Percentiles rank a stretch among this genome's conserved stretches.
Evolutionary conservation across 2,329 filamentous ascomycete genomes (phyloP).

Genomic region (Calonectria hawksworthii): DNA sequence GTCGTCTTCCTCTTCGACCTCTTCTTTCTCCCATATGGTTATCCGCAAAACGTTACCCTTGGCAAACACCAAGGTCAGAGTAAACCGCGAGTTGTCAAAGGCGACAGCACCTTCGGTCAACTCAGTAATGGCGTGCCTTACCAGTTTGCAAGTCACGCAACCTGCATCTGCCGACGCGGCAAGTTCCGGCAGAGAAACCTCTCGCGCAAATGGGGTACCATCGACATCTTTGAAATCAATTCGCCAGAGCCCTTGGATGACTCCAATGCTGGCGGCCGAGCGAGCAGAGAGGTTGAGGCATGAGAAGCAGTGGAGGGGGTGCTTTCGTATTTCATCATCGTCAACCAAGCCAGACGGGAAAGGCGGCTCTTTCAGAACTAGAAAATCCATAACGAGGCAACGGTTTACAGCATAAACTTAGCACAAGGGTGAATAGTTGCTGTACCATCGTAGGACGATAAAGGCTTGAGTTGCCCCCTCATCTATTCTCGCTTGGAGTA

Average conservation of each 20-base stretch:
- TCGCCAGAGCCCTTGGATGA: slow-evolving; percentile 34
- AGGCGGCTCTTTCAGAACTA: slow-evolving; percentile 3
- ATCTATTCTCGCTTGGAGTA: not conserved
- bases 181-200: slow-evolving; percentile 28
- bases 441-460: not conserved
- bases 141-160: slow-evolving; percentile 33
- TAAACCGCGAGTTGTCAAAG: slow-evolving; percentile 23
- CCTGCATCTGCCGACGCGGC: not conserved
- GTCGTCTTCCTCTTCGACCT: not conserved
- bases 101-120: slow-evolving; percentile 15
- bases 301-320: slow-evolving; percentile 29
- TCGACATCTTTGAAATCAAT: slow-evolving; percentile 27
- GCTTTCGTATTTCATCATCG: slow-evolving; percentile 30
- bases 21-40: slow-evolving; percentile 14
- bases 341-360: slow-evolving; percentile 26
- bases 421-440: not conserved
- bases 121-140: slow-evolving; percentile 25
- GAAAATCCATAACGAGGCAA: not conserved
- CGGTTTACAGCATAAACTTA: not conserved
- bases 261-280: slow-evolving; percentile 23
- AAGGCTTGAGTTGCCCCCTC: not conserved
- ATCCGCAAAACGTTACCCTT: slow-evolving; percentile 34
- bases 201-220: slow-evolving; percentile 33
- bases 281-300: slow-evolving; percentile 40
- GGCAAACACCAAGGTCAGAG: slow-evolving; percentile 31